Percentiles rank a stretch among this genome's conserved stretches.
Evolutionary conservation across 441 rosid genomes (phyloP).

Genomic region (Croton laevigatus): DNA sequence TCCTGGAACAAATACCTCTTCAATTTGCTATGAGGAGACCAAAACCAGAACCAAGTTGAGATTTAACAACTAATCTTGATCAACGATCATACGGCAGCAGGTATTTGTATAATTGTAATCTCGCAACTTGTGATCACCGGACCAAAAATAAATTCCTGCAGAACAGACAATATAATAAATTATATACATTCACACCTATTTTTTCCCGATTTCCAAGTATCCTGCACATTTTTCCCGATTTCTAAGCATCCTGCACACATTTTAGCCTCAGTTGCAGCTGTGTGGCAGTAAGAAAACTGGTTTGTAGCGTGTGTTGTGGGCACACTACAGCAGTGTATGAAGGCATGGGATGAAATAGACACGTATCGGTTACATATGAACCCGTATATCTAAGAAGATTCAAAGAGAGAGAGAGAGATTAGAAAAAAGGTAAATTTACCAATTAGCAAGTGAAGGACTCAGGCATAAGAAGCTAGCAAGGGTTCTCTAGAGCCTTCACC

Average conservation of each 20-base stretch:
- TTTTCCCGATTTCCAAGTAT: neutral
- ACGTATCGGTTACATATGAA: no score
- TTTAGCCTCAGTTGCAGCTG: neutral
- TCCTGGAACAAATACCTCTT: neutral
- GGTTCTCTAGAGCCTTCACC: slow-evolving; percentile 31
- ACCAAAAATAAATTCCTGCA: neutral
- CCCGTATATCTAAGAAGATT: no score
- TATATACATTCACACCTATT: neutral
- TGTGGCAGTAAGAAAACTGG: neutral
- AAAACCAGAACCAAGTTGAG: neutral
- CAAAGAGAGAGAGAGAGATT: neutral
- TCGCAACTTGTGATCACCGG: neutral
- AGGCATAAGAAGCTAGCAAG: slow-evolving; percentile 25
- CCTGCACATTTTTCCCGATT: neutral
- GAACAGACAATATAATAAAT: neutral
- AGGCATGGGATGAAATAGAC: neutral
- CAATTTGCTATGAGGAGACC: neutral
- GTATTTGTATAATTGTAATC: neutral
- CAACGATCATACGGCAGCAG: neutral
- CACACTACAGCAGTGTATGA: no score
- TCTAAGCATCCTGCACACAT: neutral
- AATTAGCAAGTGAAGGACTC: neutral
- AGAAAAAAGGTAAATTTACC: slow-evolving; percentile 9
- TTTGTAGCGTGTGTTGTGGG: neutral
- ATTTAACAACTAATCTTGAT: neutral